Percentiles rank a stretch among this genome's conserved stretches.
Conservation (phyloP, 192 early-diverging fungal species). For the Paraglomus occultum region DNA sequence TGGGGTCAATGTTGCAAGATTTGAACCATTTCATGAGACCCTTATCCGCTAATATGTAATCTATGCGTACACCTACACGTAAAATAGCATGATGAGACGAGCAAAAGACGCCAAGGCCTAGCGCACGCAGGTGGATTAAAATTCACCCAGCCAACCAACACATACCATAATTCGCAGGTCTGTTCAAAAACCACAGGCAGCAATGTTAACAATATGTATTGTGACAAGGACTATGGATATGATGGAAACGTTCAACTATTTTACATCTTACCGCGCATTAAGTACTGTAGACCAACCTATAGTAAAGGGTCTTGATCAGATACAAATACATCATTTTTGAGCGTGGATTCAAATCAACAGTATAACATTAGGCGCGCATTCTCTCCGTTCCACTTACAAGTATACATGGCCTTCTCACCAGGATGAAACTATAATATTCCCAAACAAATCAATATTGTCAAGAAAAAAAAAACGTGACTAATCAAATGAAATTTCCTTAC, state of each 20-base stretch:
- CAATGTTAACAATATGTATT: not conserved
- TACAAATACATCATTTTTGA: not conserved
- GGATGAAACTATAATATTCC: slow-evolving; percentile 57
- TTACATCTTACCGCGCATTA: slow-evolving; percentile 54
- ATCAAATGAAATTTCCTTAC: not conserved
- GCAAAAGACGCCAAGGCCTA: too few relatives aligned
- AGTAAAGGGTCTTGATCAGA: slow-evolving; percentile 29
- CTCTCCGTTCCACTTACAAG: slow-evolving; percentile 38
- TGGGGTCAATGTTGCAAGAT: slow-evolving; percentile 54
- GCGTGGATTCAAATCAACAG: not conserved
- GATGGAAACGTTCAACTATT: too few relatives aligned
- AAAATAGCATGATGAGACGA: not conserved
- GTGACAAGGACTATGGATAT: not conserved
- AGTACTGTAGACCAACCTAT: slow-evolving; percentile 75
- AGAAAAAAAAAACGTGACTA: too few relatives aligned
- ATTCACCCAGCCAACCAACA: not conserved
- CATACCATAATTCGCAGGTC: slow-evolving; percentile 48
- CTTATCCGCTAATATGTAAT: slow-evolving; percentile 64
- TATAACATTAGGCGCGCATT: too few relatives aligned
- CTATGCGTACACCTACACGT: slow-evolving; percentile 65
- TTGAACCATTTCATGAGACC: slow-evolving; percentile 58
- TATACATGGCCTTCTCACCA: slow-evolving; percentile 47
- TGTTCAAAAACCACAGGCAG: not conserved
- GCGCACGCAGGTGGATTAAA: too few relatives aligned
- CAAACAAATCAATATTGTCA: not conserved